Evolutionary conservation across 495 filamentous ascomycete species (phyloP), one percentile per base, ranked within the genome.

Genomic region (Aspergillus affinis): DNA sequence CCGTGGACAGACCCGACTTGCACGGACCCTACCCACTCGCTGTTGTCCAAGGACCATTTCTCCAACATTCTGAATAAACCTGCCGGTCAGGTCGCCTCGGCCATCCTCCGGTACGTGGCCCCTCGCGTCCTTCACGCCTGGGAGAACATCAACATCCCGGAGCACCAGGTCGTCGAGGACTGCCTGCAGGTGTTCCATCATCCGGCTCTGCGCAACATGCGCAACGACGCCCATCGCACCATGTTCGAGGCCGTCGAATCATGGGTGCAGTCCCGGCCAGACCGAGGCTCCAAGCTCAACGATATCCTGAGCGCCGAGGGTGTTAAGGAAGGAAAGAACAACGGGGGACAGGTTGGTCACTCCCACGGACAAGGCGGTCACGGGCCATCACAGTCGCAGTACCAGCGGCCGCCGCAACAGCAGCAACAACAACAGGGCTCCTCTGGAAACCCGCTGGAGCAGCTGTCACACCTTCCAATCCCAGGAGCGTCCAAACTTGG

Each of bases 31-130:
- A 98, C 94, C 4, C 94, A 97, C 78, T 94, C 90, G 12, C 85
- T 98, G 75, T 83, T 98, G 6, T 93, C 90, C 58, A 97, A 98
- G 75, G 94, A 98, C 66, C 94, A 98, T 70, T 98, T 98, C 67
- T 89, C 89, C 62, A 97, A 98, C 74, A 79, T 93, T 30, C 80
- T 98, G 29, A 98, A 98, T 75, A 81, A 89, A 30, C 91, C 90
- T 51, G 92, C 92, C 3, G 93, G 93, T 13, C 82, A 89, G 20
- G 84, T 97, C 20, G 92, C 93, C 9, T 75, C 88, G 2, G 84
- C 83, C 0, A 88, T 96, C 54, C 73, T 98, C 6, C 81, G 90
- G 79, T 98, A 93, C 67, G 84, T 88, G 30, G 89, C 92, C 3
- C 93, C 93, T 60, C 89, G 93, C 23, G 70, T 98, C 20, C 78